Conservation (phyloP, 2,329 filamentous ascomycete genomes). For the Zasmidium citrigriseum region DNA sequence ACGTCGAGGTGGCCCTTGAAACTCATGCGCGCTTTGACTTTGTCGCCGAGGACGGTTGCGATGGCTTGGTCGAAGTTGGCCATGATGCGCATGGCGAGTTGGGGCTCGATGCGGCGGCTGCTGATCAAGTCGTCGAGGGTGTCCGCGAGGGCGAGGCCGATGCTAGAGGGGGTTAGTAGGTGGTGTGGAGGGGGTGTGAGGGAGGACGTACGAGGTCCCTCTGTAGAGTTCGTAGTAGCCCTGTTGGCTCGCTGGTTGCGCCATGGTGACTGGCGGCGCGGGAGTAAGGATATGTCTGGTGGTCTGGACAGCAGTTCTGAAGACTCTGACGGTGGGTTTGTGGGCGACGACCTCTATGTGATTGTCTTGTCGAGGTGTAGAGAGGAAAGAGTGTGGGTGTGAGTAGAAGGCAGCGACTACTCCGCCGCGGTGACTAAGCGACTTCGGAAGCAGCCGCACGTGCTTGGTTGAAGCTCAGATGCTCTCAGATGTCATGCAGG, state of each 20-base stretch:
- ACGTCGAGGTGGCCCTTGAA: conserved; percentile 99
- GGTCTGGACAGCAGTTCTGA: neutral
- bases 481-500: conserved; percentile 22
- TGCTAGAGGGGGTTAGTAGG: conserved; percentile 55
- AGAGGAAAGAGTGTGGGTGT: conserved; percentile 4
- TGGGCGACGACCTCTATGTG: conserved; percentile 9
- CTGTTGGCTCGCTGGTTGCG: conserved; percentile 31
- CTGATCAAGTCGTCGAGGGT: conserved; percentile 96
- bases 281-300: neutral
- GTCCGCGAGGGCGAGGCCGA: conserved; percentile 90
- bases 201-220: conserved; percentile 81
- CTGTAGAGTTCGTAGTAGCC: conserved; percentile 94
- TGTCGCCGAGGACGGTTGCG: conserved; percentile 85
- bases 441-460: neutral
- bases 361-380: conserved; percentile 9
- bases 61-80: conserved; percentile 93
- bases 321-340: neutral
- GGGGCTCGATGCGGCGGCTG: conserved; percentile 91
- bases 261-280: conserved; percentile 13
- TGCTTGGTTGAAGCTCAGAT: conserved; percentile 6
- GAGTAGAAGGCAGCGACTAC: conserved; percentile 3
- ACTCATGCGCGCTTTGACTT: conserved; percentile 84
- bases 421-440: neutral
- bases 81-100: conserved; percentile 97
- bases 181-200: conserved; percentile 20